Conservation (phyloP, 495 filamentous ascomycete genomes). For the Recurvomyces mirabilis region DNA sequence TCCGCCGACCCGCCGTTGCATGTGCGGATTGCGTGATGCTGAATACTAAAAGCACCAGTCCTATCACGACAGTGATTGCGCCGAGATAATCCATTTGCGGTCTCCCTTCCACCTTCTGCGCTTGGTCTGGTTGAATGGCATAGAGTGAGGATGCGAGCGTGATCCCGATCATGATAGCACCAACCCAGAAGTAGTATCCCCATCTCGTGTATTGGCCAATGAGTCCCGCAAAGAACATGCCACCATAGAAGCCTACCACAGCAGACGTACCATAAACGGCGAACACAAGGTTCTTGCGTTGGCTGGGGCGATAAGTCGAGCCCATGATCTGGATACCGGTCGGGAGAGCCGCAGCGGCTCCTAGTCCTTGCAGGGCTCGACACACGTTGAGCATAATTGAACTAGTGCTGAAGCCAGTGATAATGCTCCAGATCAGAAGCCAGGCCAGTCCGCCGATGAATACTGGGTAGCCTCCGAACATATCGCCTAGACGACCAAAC, state of each 20-base stretch:
- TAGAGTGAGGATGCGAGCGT: constrained; percentile 44
- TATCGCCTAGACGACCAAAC: constrained; percentile 49
- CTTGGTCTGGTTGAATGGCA: constrained; percentile 60
- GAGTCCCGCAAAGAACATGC: constrained; percentile 65
- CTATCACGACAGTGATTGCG: constrained; percentile 48
- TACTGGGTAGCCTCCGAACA: constrained; percentile 55
- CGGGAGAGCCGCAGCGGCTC: constrained; percentile 58
- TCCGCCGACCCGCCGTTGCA: constrained; percentile 56
- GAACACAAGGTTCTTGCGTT: constrained; percentile 77
- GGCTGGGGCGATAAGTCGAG: constrained; percentile 69
- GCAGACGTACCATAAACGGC: constrained; percentile 68
- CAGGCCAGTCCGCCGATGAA: constrained; percentile 60
- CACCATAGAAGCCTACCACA: constrained; percentile 66
- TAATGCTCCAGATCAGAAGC: constrained; percentile 58
- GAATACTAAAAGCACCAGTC: constrained; percentile 62
- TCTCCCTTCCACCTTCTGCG: constrained; percentile 36
- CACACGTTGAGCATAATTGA: constrained; percentile 61
- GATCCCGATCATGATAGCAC: constrained; percentile 44
- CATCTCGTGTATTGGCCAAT: constrained; percentile 52
- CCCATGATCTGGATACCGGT: constrained; percentile 70
- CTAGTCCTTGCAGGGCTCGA: constrained; percentile 68
- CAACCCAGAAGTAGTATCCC: constrained; percentile 49
- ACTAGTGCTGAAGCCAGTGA: constrained; percentile 58
- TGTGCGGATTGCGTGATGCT: constrained; percentile 65
- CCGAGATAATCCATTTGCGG: constrained; percentile 64